A percentile compares a stretch with the other conserved stretches of the same genome.
Evolutionary conservation across 768 basidiomycete species (phyloP).

Genomic region (Lactarius pseudohatsudake): DNA sequence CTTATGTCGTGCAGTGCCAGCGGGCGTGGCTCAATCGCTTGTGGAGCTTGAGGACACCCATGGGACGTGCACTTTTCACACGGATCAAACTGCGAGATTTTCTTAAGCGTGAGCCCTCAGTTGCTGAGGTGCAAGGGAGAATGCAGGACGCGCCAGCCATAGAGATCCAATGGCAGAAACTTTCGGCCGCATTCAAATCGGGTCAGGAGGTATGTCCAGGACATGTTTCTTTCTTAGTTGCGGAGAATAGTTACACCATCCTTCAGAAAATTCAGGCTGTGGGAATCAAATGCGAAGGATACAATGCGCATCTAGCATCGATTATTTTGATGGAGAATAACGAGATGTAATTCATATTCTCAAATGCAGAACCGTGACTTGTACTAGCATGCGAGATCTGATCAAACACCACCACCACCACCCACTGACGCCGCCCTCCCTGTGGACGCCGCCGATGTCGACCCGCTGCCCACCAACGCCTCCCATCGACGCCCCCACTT

Average conservation of each 20-base stretch:
- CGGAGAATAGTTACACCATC: neutral
- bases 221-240: neutral
- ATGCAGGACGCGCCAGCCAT: neutral
- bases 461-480: no score
- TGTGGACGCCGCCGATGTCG: no score
- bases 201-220: conserved; percentile 3
- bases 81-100: conserved; percentile 5
- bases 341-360: no score
- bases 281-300: conserved; percentile 2
- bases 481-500: no score
- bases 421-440: no score
- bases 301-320: neutral
- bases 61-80: neutral
- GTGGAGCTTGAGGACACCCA: fast-evolving
- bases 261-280: neutral
- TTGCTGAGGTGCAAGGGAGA: neutral
- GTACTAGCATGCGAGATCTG: no score
- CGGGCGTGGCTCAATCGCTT: neutral
- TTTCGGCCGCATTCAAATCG: neutral
- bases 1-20: conserved; percentile 3
- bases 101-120: conserved; percentile 13
- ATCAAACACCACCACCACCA: no score
- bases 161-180: neutral
- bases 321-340: no score
- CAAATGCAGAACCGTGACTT: no score